Base-by-base conservation (phyloP, 2,329 filamentous ascomycete species). In the Ophioceras dolichostomum region DNA sequence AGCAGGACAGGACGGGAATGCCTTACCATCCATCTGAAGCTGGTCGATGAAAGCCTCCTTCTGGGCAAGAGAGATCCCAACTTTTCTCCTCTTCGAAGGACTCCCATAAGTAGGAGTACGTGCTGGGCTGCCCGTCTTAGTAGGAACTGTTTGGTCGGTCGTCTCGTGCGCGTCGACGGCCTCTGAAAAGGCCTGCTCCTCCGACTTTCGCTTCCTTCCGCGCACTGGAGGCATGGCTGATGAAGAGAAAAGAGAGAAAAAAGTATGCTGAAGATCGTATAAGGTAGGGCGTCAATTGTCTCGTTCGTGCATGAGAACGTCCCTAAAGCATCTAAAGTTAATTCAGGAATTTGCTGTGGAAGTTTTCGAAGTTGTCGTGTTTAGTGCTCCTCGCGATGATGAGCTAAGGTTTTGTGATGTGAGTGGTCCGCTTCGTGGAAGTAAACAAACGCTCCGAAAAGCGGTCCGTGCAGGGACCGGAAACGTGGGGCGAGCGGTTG, bases 11-110 rank as follows among this genome's bases (percentile, higher is more conserved):
- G n/a, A n/a, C n/a, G n/a, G n/a, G n/a, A n/a, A n/a, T n/a, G n/a
- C 57, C 78, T 44, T 69, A 94, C 87, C 76, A 60, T 95, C 87
- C 29, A 94, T 68, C 53, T 94, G 85, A 28, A 94, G 61, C 50
- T 95, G 94, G 51, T 94, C 85, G 41, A 94, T 80, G 36, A 94
- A 64, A 10, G 83, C 81, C 58, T 91, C 83, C 59, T 94, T 94
- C 55, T 94, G 85, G 29, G 68, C 67, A 39, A 73, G 56, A 3
- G 76, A 78, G 44, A 89, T 71, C 31, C 69, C 74, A 41, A 71
- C 60, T 50, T 62, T 68, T 45, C 60, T 68, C 60, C 73, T 81
- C 58, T 71, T 79, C 38, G 71, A 68, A 2, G 80, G 79, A 49
- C 75, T 81, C 8, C 26, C 20, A 14, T 29, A 17, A 2, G 36